A percentile compares a stretch with the other conserved stretches of the same genome.
These are phyloP conservation scores for Aphanomyces euteiches DNA, from an alignment of 352 stramenopile species.

Conservation along the genomic window DNA sequence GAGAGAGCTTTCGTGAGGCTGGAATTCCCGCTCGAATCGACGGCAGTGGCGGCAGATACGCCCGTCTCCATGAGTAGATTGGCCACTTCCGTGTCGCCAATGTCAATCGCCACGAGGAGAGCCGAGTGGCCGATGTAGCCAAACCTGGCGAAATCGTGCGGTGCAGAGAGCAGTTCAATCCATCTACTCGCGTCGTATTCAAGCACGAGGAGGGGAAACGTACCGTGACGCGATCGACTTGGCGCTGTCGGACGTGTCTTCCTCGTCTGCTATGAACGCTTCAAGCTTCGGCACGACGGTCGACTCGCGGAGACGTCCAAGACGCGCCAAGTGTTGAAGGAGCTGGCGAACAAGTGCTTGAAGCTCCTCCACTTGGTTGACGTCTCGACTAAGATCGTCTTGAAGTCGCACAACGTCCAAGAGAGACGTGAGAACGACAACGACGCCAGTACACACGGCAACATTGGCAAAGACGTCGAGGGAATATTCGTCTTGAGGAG, in stretches of 20 bases:
- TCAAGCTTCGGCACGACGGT: conserved; percentile 13
- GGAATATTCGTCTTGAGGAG: conserved; percentile 17
- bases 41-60: conserved; percentile 38
- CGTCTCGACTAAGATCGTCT: not conserved
- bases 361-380: not conserved
- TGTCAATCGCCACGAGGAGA: conserved; percentile 53
- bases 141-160: conserved; percentile 46
- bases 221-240: conserved; percentile 24
- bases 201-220: not conserved
- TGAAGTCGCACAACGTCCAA: conserved; percentile 13
- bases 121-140: conserved; percentile 47
- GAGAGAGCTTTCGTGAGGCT: conserved; percentile 62
- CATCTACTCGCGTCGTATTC: conserved; percentile 32
- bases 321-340: not conserved
- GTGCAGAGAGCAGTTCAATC: conserved; percentile 48
- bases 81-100: conserved; percentile 38
- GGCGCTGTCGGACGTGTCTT: conserved; percentile 15
- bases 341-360: not conserved
- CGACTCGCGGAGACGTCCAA: not conserved
- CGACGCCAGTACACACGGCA: not conserved
- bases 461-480: conserved; percentile 26
- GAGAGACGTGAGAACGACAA: conserved; percentile 15
- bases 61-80: conserved; percentile 39
- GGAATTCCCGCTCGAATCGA: conserved; percentile 40
- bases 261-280: conserved; percentile 19